Percentiles rank a stretch among this genome's conserved stretches.
phyloP scores from a whole-genome alignment of 495 filamentous ascomycete species.

The Hypoxylon perforatum region DNA sequence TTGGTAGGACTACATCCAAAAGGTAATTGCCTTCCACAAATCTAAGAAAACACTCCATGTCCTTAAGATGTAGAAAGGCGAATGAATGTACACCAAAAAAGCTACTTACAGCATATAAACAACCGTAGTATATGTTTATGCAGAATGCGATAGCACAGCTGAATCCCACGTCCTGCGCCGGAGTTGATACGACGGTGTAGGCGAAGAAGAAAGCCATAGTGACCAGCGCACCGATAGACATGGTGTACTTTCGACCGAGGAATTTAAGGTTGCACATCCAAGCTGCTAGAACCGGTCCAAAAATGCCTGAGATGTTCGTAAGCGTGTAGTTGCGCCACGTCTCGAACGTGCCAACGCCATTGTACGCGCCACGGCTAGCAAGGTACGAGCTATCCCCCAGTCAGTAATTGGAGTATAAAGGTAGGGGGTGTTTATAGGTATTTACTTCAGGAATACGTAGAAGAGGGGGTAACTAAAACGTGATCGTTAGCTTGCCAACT shows the following conservation, averaged over 20 bases:
- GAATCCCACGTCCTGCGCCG: constrained; percentile 71
- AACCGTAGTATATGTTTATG: constrained; percentile 79
- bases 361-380: constrained; percentile 48
- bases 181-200: constrained; percentile 71
- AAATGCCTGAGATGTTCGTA: constrained; percentile 71
- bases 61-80: not conserved
- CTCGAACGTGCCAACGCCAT: constrained; percentile 59
- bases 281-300: constrained; percentile 72
- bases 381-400: constrained; percentile 51
- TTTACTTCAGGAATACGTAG: constrained; percentile 71
- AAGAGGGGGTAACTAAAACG: constrained; percentile 67
- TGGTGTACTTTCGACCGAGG: constrained; percentile 72
- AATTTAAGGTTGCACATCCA: constrained; percentile 68
- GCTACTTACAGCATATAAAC: constrained; percentile 67
- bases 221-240: constrained; percentile 70
- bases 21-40: not conserved
- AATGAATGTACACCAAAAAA: constrained; percentile 17
- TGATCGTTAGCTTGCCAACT: constrained; percentile 26
- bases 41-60: not conserved
- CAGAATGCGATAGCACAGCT: constrained; percentile 74
- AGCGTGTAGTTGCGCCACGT: constrained; percentile 80
- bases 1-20: not conserved
- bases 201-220: constrained; percentile 76
- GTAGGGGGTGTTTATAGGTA: not conserved
- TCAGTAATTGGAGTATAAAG: constrained; percentile 48